Evolutionary conservation across 805 yeast species (phyloP).

Genomic region (Candida fluviatilis): DNA sequence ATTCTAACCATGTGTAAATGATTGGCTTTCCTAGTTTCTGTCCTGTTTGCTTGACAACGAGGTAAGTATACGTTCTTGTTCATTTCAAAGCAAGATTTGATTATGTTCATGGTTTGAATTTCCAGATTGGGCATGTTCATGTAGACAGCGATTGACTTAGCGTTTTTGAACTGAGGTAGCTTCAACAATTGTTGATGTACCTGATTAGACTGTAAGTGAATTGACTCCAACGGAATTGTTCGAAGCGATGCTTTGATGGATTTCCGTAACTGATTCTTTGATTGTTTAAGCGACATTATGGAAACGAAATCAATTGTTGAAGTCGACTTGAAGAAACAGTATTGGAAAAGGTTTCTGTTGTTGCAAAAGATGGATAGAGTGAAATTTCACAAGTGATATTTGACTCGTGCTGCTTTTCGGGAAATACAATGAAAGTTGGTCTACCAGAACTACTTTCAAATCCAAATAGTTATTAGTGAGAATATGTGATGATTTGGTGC

Average conservation of each 20-base stretch:
- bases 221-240: conserved; percentile 11
- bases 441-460: no score
- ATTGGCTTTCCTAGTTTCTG: conserved; percentile 26
- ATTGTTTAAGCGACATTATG: conserved; percentile 2
- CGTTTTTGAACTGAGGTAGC: conserved; percentile 35
- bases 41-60: conserved; percentile 34
- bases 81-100: conserved; percentile 46
- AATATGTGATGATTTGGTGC: no score
- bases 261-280: conserved; percentile 16
- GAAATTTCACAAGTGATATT: no score
- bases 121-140: conserved; percentile 77
- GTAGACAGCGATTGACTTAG: conserved; percentile 58
- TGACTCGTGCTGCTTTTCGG: no score
- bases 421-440: no score
- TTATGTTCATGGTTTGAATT: conserved; percentile 53
- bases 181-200: conserved; percentile 17
- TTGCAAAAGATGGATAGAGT: no score
- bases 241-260: conserved; percentile 18
- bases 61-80: conserved; percentile 59
- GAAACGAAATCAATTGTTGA: background rate
- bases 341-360: no score
- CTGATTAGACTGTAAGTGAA: conserved; percentile 21
- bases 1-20: conserved; percentile 58
- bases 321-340: no score
- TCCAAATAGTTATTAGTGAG: no score